A percentile compares a stretch with the other conserved stretches of the same genome.
phyloP scores from a whole-genome alignment of 495 filamentous ascomycete genomes.

The Annulohypoxylon stygium region DNA sequence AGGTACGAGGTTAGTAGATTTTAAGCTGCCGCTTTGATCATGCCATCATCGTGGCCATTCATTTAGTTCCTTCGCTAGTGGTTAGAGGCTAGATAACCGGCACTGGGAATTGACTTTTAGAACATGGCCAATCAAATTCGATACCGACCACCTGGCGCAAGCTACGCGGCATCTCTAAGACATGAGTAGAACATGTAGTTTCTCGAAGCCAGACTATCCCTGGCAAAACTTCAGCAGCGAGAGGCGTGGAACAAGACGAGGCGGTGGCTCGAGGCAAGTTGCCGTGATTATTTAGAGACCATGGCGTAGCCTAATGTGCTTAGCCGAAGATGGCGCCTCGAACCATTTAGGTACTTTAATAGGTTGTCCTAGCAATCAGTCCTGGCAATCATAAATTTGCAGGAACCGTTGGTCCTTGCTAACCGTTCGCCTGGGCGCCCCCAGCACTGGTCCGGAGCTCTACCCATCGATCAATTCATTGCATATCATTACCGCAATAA shows the following conservation, averaged over 20 bases:
- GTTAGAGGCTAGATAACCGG: constrained; percentile 5
- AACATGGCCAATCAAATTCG: constrained; percentile 25
- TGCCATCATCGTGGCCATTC: constrained; percentile 10
- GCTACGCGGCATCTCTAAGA: constrained; percentile 21
- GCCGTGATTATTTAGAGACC: constrained; percentile 26
- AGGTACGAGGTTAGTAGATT: constrained; percentile 1
- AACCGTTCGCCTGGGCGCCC: constrained; percentile 1
- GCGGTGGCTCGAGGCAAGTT: constrained; percentile 33
- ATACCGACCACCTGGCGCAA: constrained; percentile 26
- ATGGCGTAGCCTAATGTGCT: constrained; percentile 14
- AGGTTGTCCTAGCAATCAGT: constrained; percentile 6
- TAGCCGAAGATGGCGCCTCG: constrained; percentile 20
- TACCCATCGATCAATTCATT: constrained; percentile 10
- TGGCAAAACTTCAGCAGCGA: constrained; percentile 5
- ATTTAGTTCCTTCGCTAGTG: background rate
- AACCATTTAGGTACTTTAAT: constrained; percentile 1
- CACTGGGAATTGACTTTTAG: constrained; percentile 6
- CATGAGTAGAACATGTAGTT: constrained; percentile 1
- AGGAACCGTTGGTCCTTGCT: constrained; percentile 35
- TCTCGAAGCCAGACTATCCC: constrained; percentile 9
- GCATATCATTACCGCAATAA: background rate
- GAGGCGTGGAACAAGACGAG: constrained; percentile 21
- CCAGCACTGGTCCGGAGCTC: background rate
- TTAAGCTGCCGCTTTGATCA: constrained; percentile 13
- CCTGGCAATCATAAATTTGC: constrained; percentile 17